A percentile compares a stretch with the other conserved stretches of the same genome.
Conservation (phyloP, 495 filamentous ascomycete genomes). For the Talaromyces proteolyticus region DNA sequence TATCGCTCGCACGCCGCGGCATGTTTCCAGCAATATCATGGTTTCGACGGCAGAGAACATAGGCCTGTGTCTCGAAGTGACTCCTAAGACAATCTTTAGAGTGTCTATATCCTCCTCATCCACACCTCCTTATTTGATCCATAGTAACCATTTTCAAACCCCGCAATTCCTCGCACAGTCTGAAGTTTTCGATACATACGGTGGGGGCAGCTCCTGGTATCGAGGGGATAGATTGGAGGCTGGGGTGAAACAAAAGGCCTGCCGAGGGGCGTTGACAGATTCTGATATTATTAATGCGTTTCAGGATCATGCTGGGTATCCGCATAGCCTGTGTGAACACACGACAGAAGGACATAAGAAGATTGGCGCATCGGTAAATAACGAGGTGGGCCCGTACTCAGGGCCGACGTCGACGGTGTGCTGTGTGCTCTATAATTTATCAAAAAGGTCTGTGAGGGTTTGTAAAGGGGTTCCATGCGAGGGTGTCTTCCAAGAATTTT, state of each 20-base stretch:
- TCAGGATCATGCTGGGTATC: background rate
- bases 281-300: background rate
- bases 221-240: background rate
- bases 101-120: background rate
- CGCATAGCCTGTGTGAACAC: background rate
- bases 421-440: background rate
- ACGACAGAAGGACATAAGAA: background rate
- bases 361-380: background rate
- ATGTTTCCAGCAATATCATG: slow-evolving; percentile 19
- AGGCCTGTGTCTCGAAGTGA: slow-evolving; percentile 15
- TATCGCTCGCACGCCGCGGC: slow-evolving; percentile 13
- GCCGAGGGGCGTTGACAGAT: background rate
- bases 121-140: background rate
- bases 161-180: background rate
- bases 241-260: background rate
- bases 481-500: background rate
- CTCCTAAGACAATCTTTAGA: slow-evolving; percentile 4
- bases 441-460: background rate
- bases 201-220: background rate
- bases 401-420: background rate
- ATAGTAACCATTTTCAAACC: background rate
- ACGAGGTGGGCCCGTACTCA: background rate
- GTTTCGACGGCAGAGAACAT: slow-evolving; percentile 18
- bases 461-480: background rate
- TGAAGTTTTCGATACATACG: background rate